Conservation (phyloP, 2,329 filamentous ascomycete species). For the Podosphaera xanthii region DNA sequence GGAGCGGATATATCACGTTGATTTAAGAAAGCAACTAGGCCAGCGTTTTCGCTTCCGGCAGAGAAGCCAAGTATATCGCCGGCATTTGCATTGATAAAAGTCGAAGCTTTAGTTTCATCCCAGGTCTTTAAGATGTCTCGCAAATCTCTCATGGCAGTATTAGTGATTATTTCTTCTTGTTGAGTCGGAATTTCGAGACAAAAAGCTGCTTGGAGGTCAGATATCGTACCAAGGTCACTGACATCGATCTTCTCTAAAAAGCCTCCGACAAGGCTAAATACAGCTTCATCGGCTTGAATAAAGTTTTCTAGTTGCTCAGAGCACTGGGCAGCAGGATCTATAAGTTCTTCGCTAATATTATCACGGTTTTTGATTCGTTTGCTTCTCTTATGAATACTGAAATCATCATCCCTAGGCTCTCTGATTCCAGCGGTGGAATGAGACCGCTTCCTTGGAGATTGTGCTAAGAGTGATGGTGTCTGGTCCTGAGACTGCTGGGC, state of each 20-base stretch:
- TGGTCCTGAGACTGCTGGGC: conserved; percentile 8
- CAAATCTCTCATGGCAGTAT: conserved; percentile 17
- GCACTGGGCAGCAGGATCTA: conserved; percentile 28
- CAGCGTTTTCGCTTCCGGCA: conserved; percentile 16
- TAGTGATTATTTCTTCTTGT: conserved; percentile 7
- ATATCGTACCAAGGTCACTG: conserved; percentile 13
- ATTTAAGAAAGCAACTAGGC: conserved; percentile 38
- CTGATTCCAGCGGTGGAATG: conserved; percentile 36
- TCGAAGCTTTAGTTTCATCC: conserved; percentile 19
- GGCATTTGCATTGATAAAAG: conserved; percentile 13
- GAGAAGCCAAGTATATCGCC: conserved; percentile 15
- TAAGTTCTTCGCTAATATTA: conserved; percentile 23
- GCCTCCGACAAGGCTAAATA: conserved; percentile 13
- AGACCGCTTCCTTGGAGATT: conserved; percentile 31
- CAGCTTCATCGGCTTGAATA: conserved; percentile 12
- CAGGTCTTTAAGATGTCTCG: conserved; percentile 17
- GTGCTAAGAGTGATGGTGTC: conserved; percentile 4
- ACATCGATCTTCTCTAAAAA: conserved; percentile 13
- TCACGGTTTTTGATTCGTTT: conserved; percentile 42
- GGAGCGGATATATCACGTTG: conserved; percentile 34
- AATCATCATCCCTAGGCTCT: conserved; percentile 33
- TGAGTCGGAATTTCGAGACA: conserved; percentile 5
- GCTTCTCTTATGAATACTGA: conserved; percentile 34
- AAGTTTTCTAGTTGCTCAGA: conserved; percentile 27
- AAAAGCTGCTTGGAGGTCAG: conserved; percentile 12